Base-by-base conservation (phyloP, 768 basidiomycete genomes). In the Botryobasidium botryosum region DNA sequence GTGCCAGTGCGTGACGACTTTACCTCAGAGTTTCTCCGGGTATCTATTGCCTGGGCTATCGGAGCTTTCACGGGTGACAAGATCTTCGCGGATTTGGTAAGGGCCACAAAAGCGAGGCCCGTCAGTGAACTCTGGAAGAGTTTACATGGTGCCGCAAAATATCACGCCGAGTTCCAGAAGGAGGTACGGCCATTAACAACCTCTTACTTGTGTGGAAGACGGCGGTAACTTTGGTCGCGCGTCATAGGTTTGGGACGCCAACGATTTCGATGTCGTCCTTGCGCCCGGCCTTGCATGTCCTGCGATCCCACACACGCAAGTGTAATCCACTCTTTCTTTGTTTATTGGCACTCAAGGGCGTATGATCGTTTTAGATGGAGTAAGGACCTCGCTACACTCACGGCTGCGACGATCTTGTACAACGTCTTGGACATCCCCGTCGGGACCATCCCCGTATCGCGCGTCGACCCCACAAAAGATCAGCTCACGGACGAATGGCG, bases 381-480 rank as follows among this genome's bases (percentile, higher is more conserved):
- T 46, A 62, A 65, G 25, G 66, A 63, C 33, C 65, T 75, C 37
- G 64, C 70, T 21, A 59, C 68, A 6, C 52, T 81, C 3, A 75
- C 77, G 2, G 60, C 59, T 25, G 63, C 63, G 0, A 82, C 84
- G 0, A 60, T 77, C 35, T 56, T 82, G 4, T 90, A 77, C 64
- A 91, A 87, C 56, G 57, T 87, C 39, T 57, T 83, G 41, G 84
- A 88, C 53, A 64, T 68, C 33, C 77, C 84, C 0, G 77, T 71
- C 23, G 87, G 84, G 12, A 63, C 66, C 35, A 51, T 91, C 2
- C 87, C 87, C 6, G 79, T 87, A 15, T 83, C 81, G 8, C 70
- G 68, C n/a, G 80, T 90, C n/a, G 71, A 82, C 53, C 59, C 75
- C 3, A 49, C 47, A 1, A 64, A 64, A 37, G 87, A 90, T 56